Evolutionary conservation across 1,284 basidiomycete genomes (phyloP).

Genomic region (Heliocybe sulcata): DNA sequence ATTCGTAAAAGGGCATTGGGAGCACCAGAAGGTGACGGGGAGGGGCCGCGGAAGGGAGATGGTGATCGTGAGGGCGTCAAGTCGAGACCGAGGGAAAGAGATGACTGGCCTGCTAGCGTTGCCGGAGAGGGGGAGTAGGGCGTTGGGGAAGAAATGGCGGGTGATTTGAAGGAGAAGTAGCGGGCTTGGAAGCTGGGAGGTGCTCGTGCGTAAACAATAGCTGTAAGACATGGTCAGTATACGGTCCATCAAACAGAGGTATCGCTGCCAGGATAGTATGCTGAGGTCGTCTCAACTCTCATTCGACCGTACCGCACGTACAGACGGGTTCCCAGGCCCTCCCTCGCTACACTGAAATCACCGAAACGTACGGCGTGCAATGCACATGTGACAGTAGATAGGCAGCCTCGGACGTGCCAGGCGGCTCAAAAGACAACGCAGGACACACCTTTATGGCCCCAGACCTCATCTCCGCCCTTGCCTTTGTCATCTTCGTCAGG

Average conservation of each 20-base stretch:
- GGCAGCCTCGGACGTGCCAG: no score
- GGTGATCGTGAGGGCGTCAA: slow-evolving; percentile 40
- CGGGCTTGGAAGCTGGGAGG: slow-evolving; percentile 80
- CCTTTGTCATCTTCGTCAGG: slow-evolving; percentile 41
- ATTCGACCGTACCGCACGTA: no score
- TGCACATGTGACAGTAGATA: neutral
- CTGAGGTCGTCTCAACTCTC: no score
- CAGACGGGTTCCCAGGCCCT: no score
- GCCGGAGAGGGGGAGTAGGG: slow-evolving; percentile 39
- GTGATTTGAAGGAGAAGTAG: slow-evolving; percentile 72
- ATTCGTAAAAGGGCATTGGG: slow-evolving; percentile 32
- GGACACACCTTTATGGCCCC: slow-evolving; percentile 82
- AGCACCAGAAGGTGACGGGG: slow-evolving; percentile 26
- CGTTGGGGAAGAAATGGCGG: slow-evolving; percentile 44
- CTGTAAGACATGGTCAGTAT: slow-evolving; percentile 30
- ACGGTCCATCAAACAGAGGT: slow-evolving; percentile 1
- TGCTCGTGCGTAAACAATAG: slow-evolving; percentile 90
- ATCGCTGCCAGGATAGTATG: slow-evolving; percentile 1
- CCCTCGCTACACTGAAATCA: no score
- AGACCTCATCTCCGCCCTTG: slow-evolving; percentile 54
- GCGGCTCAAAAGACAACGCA: no score
- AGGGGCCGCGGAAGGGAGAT: slow-evolving; percentile 21
- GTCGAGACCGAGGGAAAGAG: slow-evolving; percentile 47
- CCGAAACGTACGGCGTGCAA: no score
- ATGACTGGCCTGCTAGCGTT: slow-evolving; percentile 41